These are phyloP conservation scores for Vaccinium myrtillus DNA, from an alignment of 148 eudicot species.

Conservation along the genomic window DNA sequence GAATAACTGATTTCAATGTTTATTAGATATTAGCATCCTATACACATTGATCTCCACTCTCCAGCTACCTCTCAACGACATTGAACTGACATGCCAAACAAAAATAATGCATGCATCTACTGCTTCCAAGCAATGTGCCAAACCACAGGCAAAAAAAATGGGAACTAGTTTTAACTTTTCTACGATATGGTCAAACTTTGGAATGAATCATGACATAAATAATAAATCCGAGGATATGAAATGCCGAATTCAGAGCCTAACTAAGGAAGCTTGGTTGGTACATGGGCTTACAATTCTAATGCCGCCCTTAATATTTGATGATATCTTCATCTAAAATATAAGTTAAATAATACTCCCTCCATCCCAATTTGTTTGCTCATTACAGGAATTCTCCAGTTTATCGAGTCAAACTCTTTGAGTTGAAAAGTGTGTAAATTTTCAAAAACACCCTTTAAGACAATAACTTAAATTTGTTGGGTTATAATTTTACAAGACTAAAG, in stretches of 20 bases:
- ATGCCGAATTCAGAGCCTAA: slow-evolving; percentile 1
- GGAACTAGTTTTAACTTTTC: not conserved
- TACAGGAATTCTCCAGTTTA: too few species aligned
- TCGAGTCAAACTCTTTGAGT: too few species aligned
- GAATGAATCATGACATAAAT: not conserved
- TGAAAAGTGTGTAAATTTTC: too few species aligned
- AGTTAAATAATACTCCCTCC: too few species aligned
- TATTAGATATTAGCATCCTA: not conserved
- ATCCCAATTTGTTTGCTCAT: too few species aligned
- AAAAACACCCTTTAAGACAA: too few species aligned
- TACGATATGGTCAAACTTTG: too few species aligned
- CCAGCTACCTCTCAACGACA: not conserved
- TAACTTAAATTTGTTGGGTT: too few species aligned
- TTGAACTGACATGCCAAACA: not conserved
- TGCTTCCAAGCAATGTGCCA: not conserved
- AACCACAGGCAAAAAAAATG: not conserved
- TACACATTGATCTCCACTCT: not conserved
- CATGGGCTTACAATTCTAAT: not conserved
- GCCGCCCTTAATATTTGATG: not conserved
- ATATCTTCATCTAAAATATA: not conserved
- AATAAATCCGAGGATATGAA: not conserved
- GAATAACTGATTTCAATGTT: not conserved
- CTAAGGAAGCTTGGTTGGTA: not conserved
- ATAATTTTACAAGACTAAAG: too few species aligned
- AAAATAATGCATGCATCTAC: not conserved